phyloP scores from a whole-genome alignment of 208 protist genomes.

The Strigomonas galati region DNA sequence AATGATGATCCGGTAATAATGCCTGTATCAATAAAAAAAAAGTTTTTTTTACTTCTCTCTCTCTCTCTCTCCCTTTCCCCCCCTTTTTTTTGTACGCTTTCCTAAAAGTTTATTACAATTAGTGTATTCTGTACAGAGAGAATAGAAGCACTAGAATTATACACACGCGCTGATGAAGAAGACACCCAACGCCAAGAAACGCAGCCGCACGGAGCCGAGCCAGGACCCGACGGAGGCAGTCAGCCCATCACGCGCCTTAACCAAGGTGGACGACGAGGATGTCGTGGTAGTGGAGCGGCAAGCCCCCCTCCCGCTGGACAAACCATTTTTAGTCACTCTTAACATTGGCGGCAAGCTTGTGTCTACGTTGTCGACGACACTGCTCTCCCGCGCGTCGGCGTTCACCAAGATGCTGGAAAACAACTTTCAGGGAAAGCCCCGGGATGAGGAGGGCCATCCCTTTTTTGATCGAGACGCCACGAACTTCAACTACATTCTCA shows the following conservation, averaged over 20 bases:
- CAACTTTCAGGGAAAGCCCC: slow-evolving; percentile 68
- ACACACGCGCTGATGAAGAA: too few species aligned
- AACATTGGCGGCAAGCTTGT: slow-evolving; percentile 76
- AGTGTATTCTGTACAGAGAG: too few species aligned
- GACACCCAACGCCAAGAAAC: slow-evolving; percentile 18
- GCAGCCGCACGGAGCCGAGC: slow-evolving; percentile 12
- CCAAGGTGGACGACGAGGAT: slow-evolving; percentile 15
- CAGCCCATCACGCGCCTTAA: background rate
- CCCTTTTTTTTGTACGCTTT: too few species aligned
- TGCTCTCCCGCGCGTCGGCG: slow-evolving; percentile 53
- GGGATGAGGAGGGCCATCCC: slow-evolving; percentile 60
- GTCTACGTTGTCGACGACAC: slow-evolving; percentile 67
- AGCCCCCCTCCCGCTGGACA: slow-evolving; percentile 11
- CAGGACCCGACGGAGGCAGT: slow-evolving; percentile 9
- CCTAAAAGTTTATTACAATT: too few species aligned
- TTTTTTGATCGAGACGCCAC: slow-evolving; percentile 83
- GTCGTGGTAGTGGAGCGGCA: background rate
- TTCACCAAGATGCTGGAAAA: slow-evolving; percentile 59
- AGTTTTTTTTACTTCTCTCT: too few species aligned
- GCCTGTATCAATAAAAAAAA: too few species aligned
- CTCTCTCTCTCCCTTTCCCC: too few species aligned
- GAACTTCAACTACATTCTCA: slow-evolving; percentile 77
- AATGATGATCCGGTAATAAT: too few species aligned
- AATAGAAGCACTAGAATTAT: too few species aligned
- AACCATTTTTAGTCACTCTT: slow-evolving; percentile 27